Base-by-base conservation (phyloP, 345 rosid species). In the Camelina laxa region DNA sequence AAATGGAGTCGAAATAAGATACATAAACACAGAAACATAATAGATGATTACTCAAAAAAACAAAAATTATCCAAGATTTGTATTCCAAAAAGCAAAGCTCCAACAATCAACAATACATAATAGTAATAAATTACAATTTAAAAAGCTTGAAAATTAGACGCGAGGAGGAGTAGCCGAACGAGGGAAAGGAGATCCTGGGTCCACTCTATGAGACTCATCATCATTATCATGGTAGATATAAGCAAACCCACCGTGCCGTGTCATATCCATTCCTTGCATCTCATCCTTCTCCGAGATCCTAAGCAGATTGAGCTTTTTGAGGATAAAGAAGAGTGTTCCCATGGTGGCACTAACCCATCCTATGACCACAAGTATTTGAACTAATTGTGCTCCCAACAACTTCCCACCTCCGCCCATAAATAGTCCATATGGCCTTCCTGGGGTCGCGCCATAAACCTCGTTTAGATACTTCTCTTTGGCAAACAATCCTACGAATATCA, bases 191-290 rank as follows among this genome's bases (percentile, higher is more conserved):
- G 83, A 62, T 12, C 72, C 58, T 14, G 80, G 87, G 20, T 7
- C 53, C 17, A 87, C 53, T 17, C 53, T 48, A 9, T 48, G 53
- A 48, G 41, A 79, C 1, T 70, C 30, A 0, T 89, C 97, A 31
- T 85, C 92, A 48, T 17, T 48, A 3, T 93, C 97, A 57, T 88
- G 81, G 77, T 93, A 91, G 3, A 83, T 69, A 74, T 93, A 93
- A 22, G 98, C 98, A 45, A 89, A 85, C 0, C 98, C 98, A 2
- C 98, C 98, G 20, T 93, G 98, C 5, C 94, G 82, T 67, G 97
- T 81, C 53, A 87, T 36, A 65, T 93, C 98, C 97, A 93, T 89
- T 9, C 98, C 98, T 12, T 82, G 77, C 90, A 85, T 83, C 79
- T 93, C 98, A 70, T 91, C 96, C 6, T 89, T 81, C 2, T 82